phyloP scores from a whole-genome alignment of 208 protist species.

The Trypanosoma vivax region DNA sequence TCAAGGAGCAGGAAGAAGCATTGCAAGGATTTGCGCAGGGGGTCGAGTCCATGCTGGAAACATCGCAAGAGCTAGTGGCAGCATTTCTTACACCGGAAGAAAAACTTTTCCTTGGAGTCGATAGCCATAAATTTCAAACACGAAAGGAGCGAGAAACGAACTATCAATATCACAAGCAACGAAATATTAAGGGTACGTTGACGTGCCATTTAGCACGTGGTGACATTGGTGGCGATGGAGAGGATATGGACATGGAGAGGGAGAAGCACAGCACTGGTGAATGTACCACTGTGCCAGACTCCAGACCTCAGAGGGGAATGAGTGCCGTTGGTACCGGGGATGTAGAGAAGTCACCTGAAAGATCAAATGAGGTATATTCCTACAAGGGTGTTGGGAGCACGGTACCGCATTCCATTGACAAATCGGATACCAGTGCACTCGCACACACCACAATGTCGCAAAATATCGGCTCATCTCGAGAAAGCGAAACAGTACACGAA shows the following conservation, averaged over 20 bases:
- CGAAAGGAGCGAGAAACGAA: slow-evolving; percentile 26
- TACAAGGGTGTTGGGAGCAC: no score
- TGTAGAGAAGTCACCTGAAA: no score
- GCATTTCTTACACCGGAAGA: slow-evolving; percentile 66
- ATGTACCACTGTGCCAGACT: no score
- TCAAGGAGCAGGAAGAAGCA: slow-evolving; percentile 47
- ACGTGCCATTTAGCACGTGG: not conserved
- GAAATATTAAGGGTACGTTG: not conserved
- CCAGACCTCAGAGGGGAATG: no score
- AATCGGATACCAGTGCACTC: no score
- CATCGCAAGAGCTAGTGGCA: slow-evolving; percentile 52
- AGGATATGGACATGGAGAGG: not conserved
- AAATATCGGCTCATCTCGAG: no score
- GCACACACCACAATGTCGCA: no score
- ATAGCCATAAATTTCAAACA: slow-evolving; percentile 78
- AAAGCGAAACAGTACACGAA: no score
- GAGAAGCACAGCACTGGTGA: no score
- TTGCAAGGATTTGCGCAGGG: slow-evolving; percentile 28
- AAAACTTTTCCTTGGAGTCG: slow-evolving; percentile 70
- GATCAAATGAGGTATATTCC: no score
- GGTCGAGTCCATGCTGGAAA: slow-evolving; percentile 34
- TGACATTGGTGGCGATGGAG: not conserved
- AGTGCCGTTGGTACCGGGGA: no score
- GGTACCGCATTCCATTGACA: no score
- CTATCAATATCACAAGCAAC: slow-evolving; percentile 61